Base-by-base conservation (phyloP, 345 rosid genomes). In the Heritiera littoralis region DNA sequence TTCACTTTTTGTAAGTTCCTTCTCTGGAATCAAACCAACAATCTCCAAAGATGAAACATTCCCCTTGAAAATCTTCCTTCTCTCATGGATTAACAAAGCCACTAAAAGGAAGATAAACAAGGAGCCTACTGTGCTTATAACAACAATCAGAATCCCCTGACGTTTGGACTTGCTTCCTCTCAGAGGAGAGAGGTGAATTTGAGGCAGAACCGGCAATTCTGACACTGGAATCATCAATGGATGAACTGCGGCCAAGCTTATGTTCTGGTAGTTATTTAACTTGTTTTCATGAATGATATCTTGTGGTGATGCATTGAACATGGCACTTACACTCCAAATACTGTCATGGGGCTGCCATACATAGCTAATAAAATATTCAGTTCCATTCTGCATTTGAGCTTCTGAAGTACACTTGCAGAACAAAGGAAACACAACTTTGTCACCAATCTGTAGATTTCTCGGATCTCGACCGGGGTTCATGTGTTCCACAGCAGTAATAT, bases 201-300 rank as follows among this genome's bases (percentile, higher is more conserved):
- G 91, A 14, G 77, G 28, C 40, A 91, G 86, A 49, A 78, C 60
- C 3, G 95, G 92, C 77, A 87, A 69, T 73, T 82, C 77, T 14
- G 91, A 74, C 32, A 86, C 89, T 0, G 92, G 95, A 76, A 91
- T 86, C 83, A 89, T 48, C 63, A 88, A 52, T 9, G 95, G 95
- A 70, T 38, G 83, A 69, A 72, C 20, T 38, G 84, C 81, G 5
- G 85, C 85, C 7, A 58, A 67, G 74, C 69, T 86, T 35, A 85
- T 83, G 80, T 85, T 82, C 66, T 30, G 43, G 83, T 82, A 54
- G 54, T n/a, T 23, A 38, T 77, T 52, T 6, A 52, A 78, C 81
- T 81, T 72, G 74, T 89, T 91, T 80, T 88, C 88, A 7, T 79
- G 35, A 17, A 52, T 72, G 30, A 91, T 86, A 56, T 78, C 84